Percentiles rank a stretch among this genome's conserved stretches.
Conservation (phyloP, 371 early-diverging fungal genomes). For the Capillidium rhysosporum region DNA sequence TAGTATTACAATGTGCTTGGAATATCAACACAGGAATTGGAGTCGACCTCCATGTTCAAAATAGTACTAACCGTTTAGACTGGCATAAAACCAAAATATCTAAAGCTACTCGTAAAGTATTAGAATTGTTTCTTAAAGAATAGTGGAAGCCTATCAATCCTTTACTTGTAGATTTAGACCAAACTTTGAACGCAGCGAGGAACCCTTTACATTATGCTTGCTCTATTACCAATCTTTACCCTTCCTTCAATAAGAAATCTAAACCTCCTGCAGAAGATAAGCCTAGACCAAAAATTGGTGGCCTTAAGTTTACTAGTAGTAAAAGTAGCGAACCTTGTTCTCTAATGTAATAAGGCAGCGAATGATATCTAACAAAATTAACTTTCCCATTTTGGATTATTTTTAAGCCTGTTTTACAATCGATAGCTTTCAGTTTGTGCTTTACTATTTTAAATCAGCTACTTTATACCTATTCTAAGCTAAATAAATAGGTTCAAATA, state of each 20-base stretch:
- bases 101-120: conserved; percentile 60
- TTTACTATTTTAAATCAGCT: too few relatives aligned
- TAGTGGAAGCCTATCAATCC: conserved; percentile 84
- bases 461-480: too few relatives aligned
- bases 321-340: too few relatives aligned
- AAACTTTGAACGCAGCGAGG: conserved; percentile 43
- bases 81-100: conserved; percentile 66
- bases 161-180: conserved; percentile 91
- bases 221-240: not conserved
- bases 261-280: not conserved
- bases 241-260: not conserved
- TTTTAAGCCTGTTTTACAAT: too few relatives aligned
- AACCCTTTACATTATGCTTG: not conserved
- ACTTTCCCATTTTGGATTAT: too few relatives aligned
- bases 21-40: conserved; percentile 78
- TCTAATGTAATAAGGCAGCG: too few relatives aligned
- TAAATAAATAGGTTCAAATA: too few relatives aligned
- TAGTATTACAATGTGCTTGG: conserved; percentile 78
- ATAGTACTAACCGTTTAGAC: conserved; percentile 78
- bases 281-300: not conserved
- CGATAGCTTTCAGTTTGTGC: too few relatives aligned
- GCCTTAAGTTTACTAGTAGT: not conserved
- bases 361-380: too few relatives aligned
- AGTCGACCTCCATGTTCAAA: conserved; percentile 97
- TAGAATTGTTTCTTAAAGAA: conserved; percentile 74